These are phyloP conservation scores for Mucor velutinosus DNA, from an alignment of 371 early-diverging fungal genomes.

Conservation along the genomic window DNA sequence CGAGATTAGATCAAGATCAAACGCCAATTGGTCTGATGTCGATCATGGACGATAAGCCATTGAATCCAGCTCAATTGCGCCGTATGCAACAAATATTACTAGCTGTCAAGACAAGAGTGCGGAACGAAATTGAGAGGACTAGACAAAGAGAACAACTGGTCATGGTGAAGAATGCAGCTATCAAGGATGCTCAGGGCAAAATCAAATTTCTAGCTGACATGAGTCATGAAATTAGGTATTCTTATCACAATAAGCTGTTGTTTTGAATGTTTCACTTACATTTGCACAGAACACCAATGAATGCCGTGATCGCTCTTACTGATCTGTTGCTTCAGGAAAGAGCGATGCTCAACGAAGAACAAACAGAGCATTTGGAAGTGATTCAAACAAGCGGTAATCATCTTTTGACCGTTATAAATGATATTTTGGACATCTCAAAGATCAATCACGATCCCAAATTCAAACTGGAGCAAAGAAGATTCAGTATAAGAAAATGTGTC, in stretches of 20 bases:
- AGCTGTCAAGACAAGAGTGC: slow-evolving; percentile 37
- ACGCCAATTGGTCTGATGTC: slow-evolving; percentile 21
- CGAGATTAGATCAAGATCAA: slow-evolving; percentile 16
- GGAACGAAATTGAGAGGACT: slow-evolving; percentile 50
- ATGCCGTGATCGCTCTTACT: slow-evolving; percentile 65
- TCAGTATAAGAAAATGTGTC: slow-evolving; percentile 61
- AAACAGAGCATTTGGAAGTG: slow-evolving; percentile 58
- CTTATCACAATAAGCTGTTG: background rate
- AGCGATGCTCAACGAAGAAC: slow-evolving; percentile 51
- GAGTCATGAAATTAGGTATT: slow-evolving; percentile 55
- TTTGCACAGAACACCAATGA: slow-evolving; percentile 57
- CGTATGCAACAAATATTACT: slow-evolving; percentile 24
- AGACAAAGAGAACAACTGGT: slow-evolving; percentile 48
- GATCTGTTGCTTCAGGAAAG: slow-evolving; percentile 58
- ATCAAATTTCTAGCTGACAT: slow-evolving; percentile 64
- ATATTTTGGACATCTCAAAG: slow-evolving; percentile 62
- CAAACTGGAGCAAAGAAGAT: slow-evolving; percentile 54
- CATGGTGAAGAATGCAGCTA: slow-evolving; percentile 53
- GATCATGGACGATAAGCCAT: slow-evolving; percentile 20
- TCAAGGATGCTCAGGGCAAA: slow-evolving; percentile 60
- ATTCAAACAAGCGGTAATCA: slow-evolving; percentile 67
- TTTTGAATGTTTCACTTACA: background rate
- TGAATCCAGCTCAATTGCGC: slow-evolving; percentile 13
- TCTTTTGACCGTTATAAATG: slow-evolving; percentile 61
- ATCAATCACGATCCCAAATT: slow-evolving; percentile 65